Base-by-base conservation (phyloP, 805 yeast genomes). In the Suhomyces xylopsoci region DNA sequence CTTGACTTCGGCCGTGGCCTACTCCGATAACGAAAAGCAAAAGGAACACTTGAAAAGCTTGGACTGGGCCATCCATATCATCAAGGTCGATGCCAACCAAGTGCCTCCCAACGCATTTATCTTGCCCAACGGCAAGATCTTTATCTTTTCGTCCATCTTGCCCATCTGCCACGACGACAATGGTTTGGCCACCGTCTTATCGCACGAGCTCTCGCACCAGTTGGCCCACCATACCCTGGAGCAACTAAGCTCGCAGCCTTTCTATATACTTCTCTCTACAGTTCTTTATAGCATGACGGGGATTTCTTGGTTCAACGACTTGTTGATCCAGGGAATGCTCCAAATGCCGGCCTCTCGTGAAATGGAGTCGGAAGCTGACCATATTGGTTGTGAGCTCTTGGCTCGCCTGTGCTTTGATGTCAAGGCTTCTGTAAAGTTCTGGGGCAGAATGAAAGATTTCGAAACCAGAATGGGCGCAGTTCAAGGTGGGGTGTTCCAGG, bases 21-120 rank as follows among this genome's bases (percentile, higher is more conserved):
- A 45, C 26, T 14, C 41, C n/a, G 59, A 50, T 20, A 68, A 67
- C 49, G 68, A 65, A 15, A 55, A 54, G 5, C 76, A 73, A 68
- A 70, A 60, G 53, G 69, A 50, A 45, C 77, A 62, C 62, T 67
- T 66, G 66, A 71, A 65, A 60, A 63, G 57, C 66, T 73, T 58
- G 57, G 77, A 85, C 42, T 94, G 99, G 98, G 74, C 81, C 57
- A 82, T 94, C 26, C 90, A 90, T 64, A 88, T 94, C 20, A 62
- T 75, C 45, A 60, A 64, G 44, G 85, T 90, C 19, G 81, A 86
- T 56, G 86, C 83, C 52, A 82, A 87, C 1, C 69, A 70, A 32
- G 78, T 78, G n/a, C 92, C 96, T 14, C 98, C 99, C 2, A 94
- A 94, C 70, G 99, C 99, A 1, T 93, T 94, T 70, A 97, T 94